Evolutionary conservation across 1,139 yeast genomes (phyloP), one percentile per base, ranked within the genome.

Genomic region (Debaryomyces udenii): DNA sequence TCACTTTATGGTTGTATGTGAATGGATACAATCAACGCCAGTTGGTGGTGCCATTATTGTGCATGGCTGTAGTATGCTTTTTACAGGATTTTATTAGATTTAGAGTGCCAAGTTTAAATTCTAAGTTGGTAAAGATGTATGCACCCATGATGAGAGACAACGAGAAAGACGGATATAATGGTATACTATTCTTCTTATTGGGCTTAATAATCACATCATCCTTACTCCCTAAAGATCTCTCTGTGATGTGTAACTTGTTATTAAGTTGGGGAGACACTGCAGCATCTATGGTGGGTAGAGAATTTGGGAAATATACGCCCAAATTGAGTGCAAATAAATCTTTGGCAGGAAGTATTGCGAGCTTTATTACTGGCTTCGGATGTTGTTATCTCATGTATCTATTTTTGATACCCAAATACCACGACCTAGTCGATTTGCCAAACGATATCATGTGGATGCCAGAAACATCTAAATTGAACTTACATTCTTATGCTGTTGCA

Each of bases 231-330:
- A 89, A 89, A 65, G 99, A 93, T 57, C 81, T 93, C 38, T 74
- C 84, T 1, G 70, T 91, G 20, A 73, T 90, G 70, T 76, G 96
- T 22, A 81, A 89, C 7, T 71, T 90, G 50, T 69, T 93, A 42
- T 76, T 93, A 49, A 86, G 96, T 58, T 93, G 98, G 98, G 91
- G 96, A 9, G 99, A 93, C 60, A 90, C 98, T 7, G 94, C 98
- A 4, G 99, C 99, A 2, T 88, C 96, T 3, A 88, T 97, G 1
- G 64, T 91, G 55, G 99, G 98, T 17, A 76, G 98, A 50, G 77
- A 76, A 39, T 89, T 69, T 61, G 98, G 98, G 4, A 76, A 86
- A 53, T 75, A 85, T 51, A 89, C 97, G 4, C 96, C 96, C 31
- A 81, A 83, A 56, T 63, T 91, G 27, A 74, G 85, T 6, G 68